These are phyloP conservation scores for Leishmania major DNA, from an alignment of 208 protist genomes.

Conservation along the genomic window DNA sequence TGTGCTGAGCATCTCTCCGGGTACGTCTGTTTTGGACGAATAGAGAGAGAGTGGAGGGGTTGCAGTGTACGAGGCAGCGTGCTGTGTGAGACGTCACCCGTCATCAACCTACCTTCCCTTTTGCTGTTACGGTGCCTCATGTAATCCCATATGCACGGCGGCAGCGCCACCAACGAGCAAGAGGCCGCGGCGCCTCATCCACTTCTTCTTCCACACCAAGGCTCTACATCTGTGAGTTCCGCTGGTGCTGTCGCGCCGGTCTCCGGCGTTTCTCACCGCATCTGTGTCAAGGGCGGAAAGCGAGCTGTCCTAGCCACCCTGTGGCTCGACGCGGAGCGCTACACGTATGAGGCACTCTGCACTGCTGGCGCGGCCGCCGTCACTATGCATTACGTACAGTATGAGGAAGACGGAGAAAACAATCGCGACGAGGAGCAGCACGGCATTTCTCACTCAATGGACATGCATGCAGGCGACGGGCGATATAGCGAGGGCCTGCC, in stretches of 20 bases:
- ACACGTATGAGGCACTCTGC: conserved; percentile 55
- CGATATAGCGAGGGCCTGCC: not conserved
- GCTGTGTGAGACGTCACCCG: not conserved
- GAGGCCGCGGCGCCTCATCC: not conserved
- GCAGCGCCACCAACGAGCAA: not conserved
- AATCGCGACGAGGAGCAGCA: not conserved
- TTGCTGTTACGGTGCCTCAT: not conserved
- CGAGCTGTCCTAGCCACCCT: conserved; percentile 10
- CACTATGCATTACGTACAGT: not conserved
- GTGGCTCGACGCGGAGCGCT: conserved; percentile 39
- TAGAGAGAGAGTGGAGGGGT: not conserved
- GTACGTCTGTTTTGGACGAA: not conserved
- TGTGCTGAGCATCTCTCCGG: not conserved
- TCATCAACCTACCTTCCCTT: not conserved
- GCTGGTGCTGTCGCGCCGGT: not conserved
- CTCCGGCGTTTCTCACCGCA: not conserved
- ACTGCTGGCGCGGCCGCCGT: conserved; percentile 35
- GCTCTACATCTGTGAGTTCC: not conserved
- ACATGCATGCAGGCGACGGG: no score
- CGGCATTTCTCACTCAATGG: not conserved
- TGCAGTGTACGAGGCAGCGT: not conserved
- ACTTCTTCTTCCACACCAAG: not conserved
- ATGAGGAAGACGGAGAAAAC: not conserved
- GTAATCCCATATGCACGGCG: not conserved
- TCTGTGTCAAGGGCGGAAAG: not conserved